Evolutionary conservation across 257 asterid genomes (phyloP), one percentile per base, ranked within the genome.

Genomic region (Solanum arcanum): DNA sequence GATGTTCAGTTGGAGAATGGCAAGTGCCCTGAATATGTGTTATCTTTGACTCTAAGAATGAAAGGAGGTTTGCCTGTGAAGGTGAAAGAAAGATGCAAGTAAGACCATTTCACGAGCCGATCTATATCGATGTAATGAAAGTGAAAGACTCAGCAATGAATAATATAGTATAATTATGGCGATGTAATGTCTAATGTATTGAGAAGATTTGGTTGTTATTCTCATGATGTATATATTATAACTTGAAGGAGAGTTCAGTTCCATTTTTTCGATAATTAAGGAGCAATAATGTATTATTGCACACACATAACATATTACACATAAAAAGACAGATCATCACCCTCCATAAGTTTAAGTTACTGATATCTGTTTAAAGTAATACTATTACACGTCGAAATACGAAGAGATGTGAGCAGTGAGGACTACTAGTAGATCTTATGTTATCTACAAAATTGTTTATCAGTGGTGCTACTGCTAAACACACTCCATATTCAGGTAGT

Each of bases 11-110:
- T 90, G 90, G 95, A 93, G 90, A 91, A 93, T 59, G 98, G 90
- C 0, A 91, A 89, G 73, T 81, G 88, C 59, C 99, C 99, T 56
- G 90, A 94, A 83, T 85, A 88, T 88, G 56, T 95, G 88, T 84
- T 94, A 42, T 94, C 99, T 86, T 88, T 97, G 92, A 97, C 99
- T 3, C 88, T 95, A 8, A 91, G 96, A 90, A 94, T 97, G 90
- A 95, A 95, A 86, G 96, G 97, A 86, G 98, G 97, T 39, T 88
- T 97, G n/a, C 90, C 89, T 13, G 95, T 93, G 4, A 91, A 78
- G 88, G 91, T 95, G 6, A 93, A 89, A 86, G 91, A 96, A 78
- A 94, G 98, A 86, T 37, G 44, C 21, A 72, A 68, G 52, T 29
- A 72, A 68, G 46, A 29, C 2, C 42, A 31, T 69, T 69, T 15